Percentiles rank a stretch among this genome's conserved stretches.
Conservation (phyloP, 2,329 filamentous ascomycete genomes). For the Neurospora sp. region DNA sequence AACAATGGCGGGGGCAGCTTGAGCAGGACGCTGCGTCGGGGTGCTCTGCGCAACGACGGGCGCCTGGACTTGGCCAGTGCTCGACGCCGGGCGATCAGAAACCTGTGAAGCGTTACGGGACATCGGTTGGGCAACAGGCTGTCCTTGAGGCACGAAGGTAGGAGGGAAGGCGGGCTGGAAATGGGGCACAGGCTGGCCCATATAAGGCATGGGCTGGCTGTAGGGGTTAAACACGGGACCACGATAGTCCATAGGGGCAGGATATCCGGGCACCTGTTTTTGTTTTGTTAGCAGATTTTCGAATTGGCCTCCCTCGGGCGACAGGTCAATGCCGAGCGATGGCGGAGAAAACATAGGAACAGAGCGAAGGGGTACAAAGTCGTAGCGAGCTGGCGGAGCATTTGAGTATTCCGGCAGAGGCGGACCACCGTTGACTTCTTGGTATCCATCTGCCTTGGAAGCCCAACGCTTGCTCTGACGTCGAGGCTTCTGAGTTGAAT, state of each 20-base stretch:
- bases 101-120: constrained; percentile 75
- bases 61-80: constrained; percentile 54
- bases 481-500: constrained; percentile 28
- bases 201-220: constrained; percentile 32
- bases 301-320: constrained; percentile 60
- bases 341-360: constrained; percentile 21
- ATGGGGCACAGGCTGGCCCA: constrained; percentile 30
- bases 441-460: constrained; percentile 15
- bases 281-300: constrained; percentile 60
- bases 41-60: constrained; percentile 50
- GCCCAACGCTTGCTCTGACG: constrained; percentile 38
- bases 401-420: constrained; percentile 13
- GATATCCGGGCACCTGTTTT: constrained; percentile 45
- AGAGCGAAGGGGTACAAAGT: constrained; percentile 19
- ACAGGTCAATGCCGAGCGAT: constrained; percentile 43
- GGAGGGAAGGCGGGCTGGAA: constrained; percentile 39
- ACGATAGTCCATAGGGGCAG: constrained; percentile 14
- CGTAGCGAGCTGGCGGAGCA: constrained; percentile 15
- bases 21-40: constrained; percentile 53
- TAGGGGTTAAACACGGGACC: constrained; percentile 5
- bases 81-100: constrained; percentile 55
- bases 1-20: constrained; percentile 35
- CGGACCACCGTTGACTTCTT: constrained; percentile 16
- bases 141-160: constrained; percentile 24
- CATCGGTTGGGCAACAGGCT: constrained; percentile 55